phyloP scores from a whole-genome alignment of 164 flowering plant species.

The Malania oleifera region DNA sequence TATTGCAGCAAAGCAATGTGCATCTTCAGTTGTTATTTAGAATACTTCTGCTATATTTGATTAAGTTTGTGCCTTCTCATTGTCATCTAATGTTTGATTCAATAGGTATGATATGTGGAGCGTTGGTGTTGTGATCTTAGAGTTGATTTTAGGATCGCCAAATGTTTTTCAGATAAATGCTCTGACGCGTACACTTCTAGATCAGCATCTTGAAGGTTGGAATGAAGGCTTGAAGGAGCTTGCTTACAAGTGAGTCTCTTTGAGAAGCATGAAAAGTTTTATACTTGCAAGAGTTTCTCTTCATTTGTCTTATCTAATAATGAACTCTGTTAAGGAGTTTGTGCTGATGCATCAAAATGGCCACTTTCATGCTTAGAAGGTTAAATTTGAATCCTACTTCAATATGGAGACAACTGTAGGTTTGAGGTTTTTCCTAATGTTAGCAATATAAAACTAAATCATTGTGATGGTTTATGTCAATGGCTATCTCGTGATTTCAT shows the following conservation, averaged over 20 bases:
- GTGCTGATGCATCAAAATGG: too few species aligned
- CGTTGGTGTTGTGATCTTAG: constrained; percentile 92
- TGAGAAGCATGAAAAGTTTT: constrained; percentile 3
- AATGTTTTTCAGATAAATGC: constrained; percentile 83
- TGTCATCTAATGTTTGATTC: constrained; percentile 6
- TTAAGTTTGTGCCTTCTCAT: background rate
- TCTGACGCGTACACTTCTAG: constrained; percentile 64
- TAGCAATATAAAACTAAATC: too few species aligned
- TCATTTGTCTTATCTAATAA: too few species aligned
- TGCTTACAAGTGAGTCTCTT: constrained; percentile 72
- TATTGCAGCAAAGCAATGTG: background rate
- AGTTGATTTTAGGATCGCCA: constrained; percentile 89
- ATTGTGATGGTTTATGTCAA: too few species aligned
- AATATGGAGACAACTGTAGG: too few species aligned
- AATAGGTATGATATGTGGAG: constrained; percentile 99
- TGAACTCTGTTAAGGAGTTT: too few species aligned
- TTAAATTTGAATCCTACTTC: too few species aligned
- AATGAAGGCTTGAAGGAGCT: constrained; percentile 72
- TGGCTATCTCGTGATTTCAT: too few species aligned
- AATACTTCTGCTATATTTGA: background rate
- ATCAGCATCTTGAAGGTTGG: constrained; percentile 90
- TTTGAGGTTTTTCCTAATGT: too few species aligned
- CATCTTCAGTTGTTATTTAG: background rate
- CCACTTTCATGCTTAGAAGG: too few species aligned
- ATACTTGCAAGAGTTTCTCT: background rate